Base-by-base conservation (phyloP, 352 stramenopile genomes). In the Phytopythium boreale region DNA sequence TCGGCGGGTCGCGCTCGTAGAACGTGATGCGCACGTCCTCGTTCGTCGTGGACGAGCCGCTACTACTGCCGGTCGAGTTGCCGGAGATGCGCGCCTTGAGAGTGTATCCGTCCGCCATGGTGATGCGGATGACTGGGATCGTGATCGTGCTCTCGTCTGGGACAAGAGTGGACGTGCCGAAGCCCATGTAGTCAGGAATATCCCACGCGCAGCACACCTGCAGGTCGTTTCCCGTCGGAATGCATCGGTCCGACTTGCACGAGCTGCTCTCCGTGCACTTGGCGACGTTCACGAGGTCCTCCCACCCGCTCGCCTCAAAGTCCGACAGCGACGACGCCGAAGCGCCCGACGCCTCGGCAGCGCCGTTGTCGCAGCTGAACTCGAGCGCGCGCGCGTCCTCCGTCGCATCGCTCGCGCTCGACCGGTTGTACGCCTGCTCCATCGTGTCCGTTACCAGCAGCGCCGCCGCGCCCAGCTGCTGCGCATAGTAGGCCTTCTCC, bases 171-270 rank as follows among this genome's bases (percentile, higher is more conserved):
- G 77, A 74, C 22, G 51, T 67, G 27, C 71, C 63, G 57, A 90
- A 91, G 49, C 79, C 80, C 73, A 94, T 92, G 59, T 74, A 67
- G 61, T 94, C 83, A 8, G 83, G 79, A 15, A 93, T 74, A 63
- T 92, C 83, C 83, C 86, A 94, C n/a, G 70, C 74, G 43, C 86
- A 94, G 67, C 86, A 94, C 20, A 94, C 82, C 55, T 87, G 77
- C 19, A 82, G 69, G 26, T 64, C 69, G 14, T 66, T 72, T 24
- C 80, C 79, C 22, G 72, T 85, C 0, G 86, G 86, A 36, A 92
- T 75, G 50, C 86, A 94, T 68, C 82, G 76, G 50, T 65, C 67
- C 24, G 86, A 92, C 20, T 71, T 69, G 56, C 86, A 94, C 55
- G 61, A 67, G 57, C 29, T 63, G 61, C 47, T 77, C 37, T 67